Percentiles rank a stretch among this genome's conserved stretches.
phyloP scores from a whole-genome alignment of 305 asterid genomes.

The Fraxinus latifolia region DNA sequence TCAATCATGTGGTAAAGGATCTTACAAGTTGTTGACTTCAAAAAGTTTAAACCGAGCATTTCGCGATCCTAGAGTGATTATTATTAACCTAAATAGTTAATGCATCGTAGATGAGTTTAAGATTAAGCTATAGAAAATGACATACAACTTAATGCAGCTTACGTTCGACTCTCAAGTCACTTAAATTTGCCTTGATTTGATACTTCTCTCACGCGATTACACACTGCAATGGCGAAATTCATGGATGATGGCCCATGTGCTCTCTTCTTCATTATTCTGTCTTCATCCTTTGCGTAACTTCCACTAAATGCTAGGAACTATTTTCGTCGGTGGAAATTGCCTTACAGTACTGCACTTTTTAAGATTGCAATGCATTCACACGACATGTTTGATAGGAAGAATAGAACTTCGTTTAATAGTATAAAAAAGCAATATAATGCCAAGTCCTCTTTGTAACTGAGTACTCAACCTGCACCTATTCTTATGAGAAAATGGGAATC shows the following conservation, averaged over 20 bases:
- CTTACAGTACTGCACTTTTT: neutral
- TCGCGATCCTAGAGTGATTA: neutral
- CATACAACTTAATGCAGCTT: neutral
- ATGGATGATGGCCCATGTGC: neutral
- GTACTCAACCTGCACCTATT: neutral
- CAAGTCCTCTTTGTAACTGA: neutral
- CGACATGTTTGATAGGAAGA: neutral
- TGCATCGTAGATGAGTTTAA: neutral
- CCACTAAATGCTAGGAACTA: neutral
- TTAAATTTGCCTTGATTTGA: neutral
- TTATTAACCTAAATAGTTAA: neutral
- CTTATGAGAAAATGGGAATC: neutral
- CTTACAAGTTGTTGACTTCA: conserved; percentile 10
- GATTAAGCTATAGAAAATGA: neutral
- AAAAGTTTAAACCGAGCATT: neutral
- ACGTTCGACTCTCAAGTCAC: neutral
- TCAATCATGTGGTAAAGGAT: neutral
- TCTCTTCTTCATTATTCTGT: neutral
- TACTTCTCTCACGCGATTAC: neutral
- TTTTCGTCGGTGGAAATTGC: neutral
- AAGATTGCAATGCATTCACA: neutral
- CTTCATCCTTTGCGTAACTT: neutral
- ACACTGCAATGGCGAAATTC: neutral
- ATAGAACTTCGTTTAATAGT: neutral
- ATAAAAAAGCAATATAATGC: neutral